phyloP scores from a whole-genome alignment of 2,329 filamentous ascomycete species.

The Penicillium janthinellum region DNA sequence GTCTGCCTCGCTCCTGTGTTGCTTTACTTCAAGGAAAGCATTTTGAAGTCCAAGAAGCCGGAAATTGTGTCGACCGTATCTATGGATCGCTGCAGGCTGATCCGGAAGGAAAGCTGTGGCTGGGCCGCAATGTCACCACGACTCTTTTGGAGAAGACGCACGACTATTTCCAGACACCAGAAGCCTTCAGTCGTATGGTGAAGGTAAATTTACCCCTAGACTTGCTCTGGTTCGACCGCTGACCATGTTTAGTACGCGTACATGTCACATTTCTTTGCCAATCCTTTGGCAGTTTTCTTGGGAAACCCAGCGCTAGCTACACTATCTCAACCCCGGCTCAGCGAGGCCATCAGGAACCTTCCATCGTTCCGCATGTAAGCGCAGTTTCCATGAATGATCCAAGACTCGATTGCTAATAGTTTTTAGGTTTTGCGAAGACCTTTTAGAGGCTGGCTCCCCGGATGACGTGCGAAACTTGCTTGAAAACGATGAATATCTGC shows the following conservation, averaged over 20 bases:
- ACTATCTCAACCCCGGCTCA: conserved; percentile 45
- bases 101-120: conserved; percentile 46
- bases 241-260: conserved; percentile 56
- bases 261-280: conserved; percentile 67
- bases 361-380: conserved; percentile 56
- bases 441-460: conserved; percentile 41
- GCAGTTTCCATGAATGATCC: neutral
- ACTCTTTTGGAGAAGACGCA: conserved; percentile 58
- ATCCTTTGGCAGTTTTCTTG: conserved; percentile 58
- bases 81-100: conserved; percentile 43
- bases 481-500: conserved; percentile 52
- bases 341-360: conserved; percentile 59
- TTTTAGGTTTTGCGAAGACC: conserved; percentile 44
- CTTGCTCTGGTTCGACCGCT: conserved; percentile 9
- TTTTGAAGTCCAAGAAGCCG: conserved; percentile 56
- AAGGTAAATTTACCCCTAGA: conserved; percentile 41
- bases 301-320: conserved; percentile 25
- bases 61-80: conserved; percentile 49
- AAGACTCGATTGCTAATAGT: conserved; percentile 17
- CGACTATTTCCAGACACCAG: conserved; percentile 62
- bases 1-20: conserved; percentile 56
- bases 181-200: conserved; percentile 56
- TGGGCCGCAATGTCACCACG: conserved; percentile 56
- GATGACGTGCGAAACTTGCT: conserved; percentile 50
- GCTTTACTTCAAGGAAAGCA: conserved; percentile 56